phyloP scores from a whole-genome alignment of 2,329 filamentous ascomycete species.

The Apiospora phragmitis region DNA sequence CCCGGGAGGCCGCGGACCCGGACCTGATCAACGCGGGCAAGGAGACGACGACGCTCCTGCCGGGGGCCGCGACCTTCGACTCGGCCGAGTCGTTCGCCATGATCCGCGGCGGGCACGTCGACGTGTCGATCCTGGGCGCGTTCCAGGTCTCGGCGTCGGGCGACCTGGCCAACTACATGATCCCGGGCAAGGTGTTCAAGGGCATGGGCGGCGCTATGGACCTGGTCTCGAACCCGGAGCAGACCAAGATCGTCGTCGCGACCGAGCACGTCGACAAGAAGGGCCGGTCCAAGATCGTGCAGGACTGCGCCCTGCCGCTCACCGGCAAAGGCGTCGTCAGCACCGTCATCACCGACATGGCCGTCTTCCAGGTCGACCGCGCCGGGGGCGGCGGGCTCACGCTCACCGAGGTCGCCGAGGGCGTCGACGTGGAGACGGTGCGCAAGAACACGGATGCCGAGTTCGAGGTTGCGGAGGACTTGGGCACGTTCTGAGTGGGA shows the following conservation, averaged over 20 bases:
- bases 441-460: conserved; percentile 68
- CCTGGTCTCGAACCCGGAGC: conserved; percentile 68
- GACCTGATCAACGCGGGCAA: conserved; percentile 88
- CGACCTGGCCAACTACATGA: conserved; percentile 88
- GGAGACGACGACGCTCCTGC: conserved; percentile 79
- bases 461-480: conserved; percentile 61
- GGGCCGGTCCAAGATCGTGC: conserved; percentile 65
- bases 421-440: conserved; percentile 68
- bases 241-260: conserved; percentile 71
- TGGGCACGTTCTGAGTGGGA: conserved; percentile 45
- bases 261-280: conserved; percentile 72
- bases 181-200: conserved; percentile 84
- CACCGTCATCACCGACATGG: conserved; percentile 73
- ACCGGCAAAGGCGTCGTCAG: conserved; percentile 68
- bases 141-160: conserved; percentile 78
- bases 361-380: conserved; percentile 70
- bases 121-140: conserved; percentile 81
- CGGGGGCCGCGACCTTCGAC: conserved; percentile 77
- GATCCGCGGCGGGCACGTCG: conserved; percentile 82
- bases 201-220: conserved; percentile 84
- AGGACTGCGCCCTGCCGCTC: conserved; percentile 63
- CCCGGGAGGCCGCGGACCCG: conserved; percentile 69
- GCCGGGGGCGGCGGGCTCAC: conserved; percentile 59
- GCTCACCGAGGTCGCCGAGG: conserved; percentile 70
- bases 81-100: conserved; percentile 82